Evolutionary conservation across 371 early-diverging fungal species (phyloP), one percentile per base, ranked within the genome.

Genomic region (Zychaea mexicana): DNA sequence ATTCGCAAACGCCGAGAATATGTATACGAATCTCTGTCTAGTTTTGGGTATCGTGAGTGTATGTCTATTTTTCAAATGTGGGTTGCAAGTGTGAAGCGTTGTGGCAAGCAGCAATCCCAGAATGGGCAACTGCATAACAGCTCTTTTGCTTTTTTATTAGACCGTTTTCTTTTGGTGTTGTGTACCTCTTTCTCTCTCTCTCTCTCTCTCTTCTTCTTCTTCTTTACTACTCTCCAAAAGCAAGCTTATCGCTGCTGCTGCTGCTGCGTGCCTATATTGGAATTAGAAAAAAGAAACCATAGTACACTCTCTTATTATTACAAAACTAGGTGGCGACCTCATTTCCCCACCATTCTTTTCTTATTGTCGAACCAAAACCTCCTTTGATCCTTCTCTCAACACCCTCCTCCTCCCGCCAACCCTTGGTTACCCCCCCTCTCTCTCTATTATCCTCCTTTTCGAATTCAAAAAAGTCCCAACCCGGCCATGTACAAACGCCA

Each of bases 161-260:
- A 19, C 38, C 26, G 9, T 33, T 54, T 54, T 6, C 1, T 52
- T 27, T 52, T 52, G 32, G n/a, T 57, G 32, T 36, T 21, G 31
- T 22, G 13, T 56, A n/a, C 42, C 28, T 57, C 17, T 58, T 30
- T 58, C 22, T 58, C 22, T 58, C 38, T 58, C 42, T 58, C n/a
- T 42, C 38, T 30, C 24, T 57, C 39, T 42, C 32, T 45, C 22
- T 46, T 42, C 27, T 55, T 53, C n/a, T 33, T 42, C 30, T 32
- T 52, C n/a, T 52, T 60, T n/a, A n/a, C n/a, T n/a, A n/a, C n/a
- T n/a, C n/a, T n/a, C n/a, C n/a, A n/a, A n/a, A n/a, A n/a, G n/a
- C n/a, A n/a, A n/a, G n/a, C n/a, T n/a, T n/a, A n/a, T n/a, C n/a
- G n/a, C n/a, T n/a, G n/a, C n/a, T n/a, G n/a, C n/a, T n/a, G n/a